Percentiles rank a stretch among this genome's conserved stretches.
These are phyloP conservation scores for Alternaria dauci DNA, from an alignment of 2,329 filamentous ascomycete species.

Conservation along the genomic window DNA sequence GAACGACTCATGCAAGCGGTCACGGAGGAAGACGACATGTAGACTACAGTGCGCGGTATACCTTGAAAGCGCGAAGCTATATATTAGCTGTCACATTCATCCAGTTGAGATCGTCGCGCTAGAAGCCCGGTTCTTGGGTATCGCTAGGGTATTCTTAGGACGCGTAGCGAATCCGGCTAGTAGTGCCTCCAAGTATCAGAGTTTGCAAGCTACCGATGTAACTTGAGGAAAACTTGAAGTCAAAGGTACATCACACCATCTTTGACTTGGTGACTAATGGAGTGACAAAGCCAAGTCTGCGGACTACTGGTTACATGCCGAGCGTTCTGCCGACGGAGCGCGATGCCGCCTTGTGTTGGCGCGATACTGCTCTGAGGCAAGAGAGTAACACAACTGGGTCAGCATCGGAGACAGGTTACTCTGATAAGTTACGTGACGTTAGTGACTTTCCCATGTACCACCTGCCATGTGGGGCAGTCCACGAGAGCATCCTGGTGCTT, in stretches of 20 bases:
- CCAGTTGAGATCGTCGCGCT: background rate
- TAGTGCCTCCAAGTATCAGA: background rate
- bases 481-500: constrained; percentile 13
- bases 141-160: background rate
- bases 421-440: constrained; percentile 16
- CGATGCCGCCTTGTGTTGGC: constrained; percentile 13
- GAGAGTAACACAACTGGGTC: constrained; percentile 7
- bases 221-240: background rate
- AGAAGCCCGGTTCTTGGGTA: background rate
- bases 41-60: background rate
- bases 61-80: background rate
- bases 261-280: background rate
- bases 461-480: constrained; percentile 14
- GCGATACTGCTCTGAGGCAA: constrained; percentile 6
- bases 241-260: background rate
- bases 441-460: constrained; percentile 16
- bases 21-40: background rate
- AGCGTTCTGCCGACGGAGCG: constrained; percentile 11
- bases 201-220: background rate
- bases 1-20: constrained; percentile 1
- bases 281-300: background rate
- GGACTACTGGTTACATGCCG: constrained; percentile 5
- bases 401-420: constrained; percentile 10
- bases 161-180: background rate
- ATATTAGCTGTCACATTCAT: background rate